Base-by-base conservation (phyloP, 108 stramenopile genomes). In the Pseudonitzschia pungens region DNA sequence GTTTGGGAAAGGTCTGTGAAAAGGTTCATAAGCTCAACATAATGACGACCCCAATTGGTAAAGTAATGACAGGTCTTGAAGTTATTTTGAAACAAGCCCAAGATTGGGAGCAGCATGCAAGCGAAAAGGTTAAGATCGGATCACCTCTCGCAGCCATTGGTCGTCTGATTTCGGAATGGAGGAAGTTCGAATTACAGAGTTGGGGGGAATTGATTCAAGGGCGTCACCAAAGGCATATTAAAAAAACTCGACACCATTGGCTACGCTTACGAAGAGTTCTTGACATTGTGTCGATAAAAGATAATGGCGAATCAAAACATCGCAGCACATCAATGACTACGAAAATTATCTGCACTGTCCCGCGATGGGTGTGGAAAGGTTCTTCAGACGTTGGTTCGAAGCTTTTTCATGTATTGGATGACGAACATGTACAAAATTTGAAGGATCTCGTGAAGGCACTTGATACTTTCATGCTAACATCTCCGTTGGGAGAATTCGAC, bases 21-120 rank as follows among this genome's bases (percentile, higher is more conserved):
- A 77, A 81, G 52, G 82, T 96, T 26, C 66, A 81, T 26, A 91
- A 87, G 60, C 68, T 90, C 32, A 86, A 91, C 52, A 43, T 89
- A 12, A 80, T 82, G 57, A 75, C 68, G n/a, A 83, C 84, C 9
- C 84, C 98, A 33, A 71, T 98, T 21, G 95, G 89, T 4, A 94
- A 90, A 65, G 85, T 96, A 7, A 83, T 99, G 76, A 84, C 85
- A n/a, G 97, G 97, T 1, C 70, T 99, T 32, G 97, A 98, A 80
- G 81, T 96, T 0, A 76, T 97, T 18, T 72, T 99, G 26, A 72
- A 83, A 44, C 87, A 89, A 41, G 88, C 97, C 14, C 96, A 98
- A 76, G 98, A 99, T 26, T 99, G 98, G 98, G 97, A 99, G 71
- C 93, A 96, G 71, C 89, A 94, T 68, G 98, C 98, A 9, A 91